Conservation (phyloP, 1,139 yeast genomes). For the Yamadazyma epiphylla region DNA sequence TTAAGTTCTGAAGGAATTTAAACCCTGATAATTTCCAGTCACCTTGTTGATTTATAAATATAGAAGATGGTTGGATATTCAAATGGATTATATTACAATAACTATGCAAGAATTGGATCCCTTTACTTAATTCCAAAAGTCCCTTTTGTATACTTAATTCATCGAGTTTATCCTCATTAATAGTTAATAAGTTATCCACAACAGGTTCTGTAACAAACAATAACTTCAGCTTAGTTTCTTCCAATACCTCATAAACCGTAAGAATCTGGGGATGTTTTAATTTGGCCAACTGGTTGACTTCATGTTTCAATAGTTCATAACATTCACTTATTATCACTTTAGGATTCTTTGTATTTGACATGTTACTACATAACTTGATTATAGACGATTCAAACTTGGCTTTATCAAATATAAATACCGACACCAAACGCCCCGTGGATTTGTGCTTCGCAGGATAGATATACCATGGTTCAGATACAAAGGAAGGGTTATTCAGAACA, state of each 20-base stretch:
- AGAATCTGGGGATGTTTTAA: constrained; percentile 85
- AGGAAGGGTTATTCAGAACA: constrained; percentile 70
- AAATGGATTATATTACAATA: constrained; percentile 73
- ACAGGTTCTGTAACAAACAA: constrained; percentile 85
- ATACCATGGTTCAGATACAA: constrained; percentile 80
- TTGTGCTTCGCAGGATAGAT: constrained; percentile 79
- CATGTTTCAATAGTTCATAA: constrained; percentile 37
- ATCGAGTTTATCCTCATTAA: constrained; percentile 46
- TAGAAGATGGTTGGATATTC: constrained; percentile 73
- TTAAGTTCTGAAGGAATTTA: constrained; percentile 56
- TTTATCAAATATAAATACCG: constrained; percentile 88
- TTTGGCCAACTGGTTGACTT: constrained; percentile 70
- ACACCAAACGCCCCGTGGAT: constrained; percentile 53
- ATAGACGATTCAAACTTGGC: constrained; percentile 63
- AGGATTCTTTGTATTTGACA: constrained; percentile 35
- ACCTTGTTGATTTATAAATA: constrained; percentile 76
- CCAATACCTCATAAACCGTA: constrained; percentile 80
- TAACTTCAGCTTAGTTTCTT: constrained; percentile 75
- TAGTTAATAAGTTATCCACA: constrained; percentile 51
- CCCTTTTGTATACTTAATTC: constrained; percentile 84
- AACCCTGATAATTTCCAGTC: constrained; percentile 93
- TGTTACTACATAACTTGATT: constrained; percentile 47
- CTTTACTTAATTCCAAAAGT: constrained; percentile 70
- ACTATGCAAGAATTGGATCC: constrained; percentile 76
- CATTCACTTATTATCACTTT: constrained; percentile 34